phyloP scores from a whole-genome alignment of 179 eudicot genomes.

The Beta corolliflora region DNA sequence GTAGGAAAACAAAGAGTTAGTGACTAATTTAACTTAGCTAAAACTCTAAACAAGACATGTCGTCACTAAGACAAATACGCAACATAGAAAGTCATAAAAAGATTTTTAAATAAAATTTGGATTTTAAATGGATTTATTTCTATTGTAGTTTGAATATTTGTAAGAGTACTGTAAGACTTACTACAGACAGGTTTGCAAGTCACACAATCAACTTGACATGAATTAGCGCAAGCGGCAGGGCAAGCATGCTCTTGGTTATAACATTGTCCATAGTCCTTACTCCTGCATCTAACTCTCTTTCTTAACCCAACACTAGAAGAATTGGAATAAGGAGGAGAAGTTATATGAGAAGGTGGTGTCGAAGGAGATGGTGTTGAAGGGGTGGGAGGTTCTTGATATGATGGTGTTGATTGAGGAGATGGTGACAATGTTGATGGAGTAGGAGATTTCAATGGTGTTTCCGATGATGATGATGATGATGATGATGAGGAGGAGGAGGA shows the following conservation, averaged over 20 bases:
- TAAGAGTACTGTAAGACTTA: constrained; percentile 18
- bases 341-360: constrained; percentile 8
- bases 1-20: background rate
- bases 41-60: background rate
- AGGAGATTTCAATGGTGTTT: no score
- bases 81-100: background rate
- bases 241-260: constrained; percentile 41
- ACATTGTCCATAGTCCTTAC: constrained; percentile 33
- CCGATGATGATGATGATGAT: no score
- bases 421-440: constrained; percentile 11
- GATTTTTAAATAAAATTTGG: background rate
- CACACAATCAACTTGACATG: constrained; percentile 42
- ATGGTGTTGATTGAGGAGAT: constrained; percentile 3
- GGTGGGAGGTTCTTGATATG: background rate
- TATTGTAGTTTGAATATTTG: background rate
- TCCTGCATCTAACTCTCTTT: constrained; percentile 43
- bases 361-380: background rate
- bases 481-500: no score
- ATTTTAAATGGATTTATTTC: background rate
- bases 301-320: constrained; percentile 23
- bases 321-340: background rate
- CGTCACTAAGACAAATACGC: background rate
- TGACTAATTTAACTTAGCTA: background rate
- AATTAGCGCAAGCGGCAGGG: constrained; percentile 41
- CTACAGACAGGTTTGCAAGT: constrained; percentile 51